phyloP scores from a whole-genome alignment of 2,329 filamentous ascomycete genomes.

The Monilinia fructigena region DNA sequence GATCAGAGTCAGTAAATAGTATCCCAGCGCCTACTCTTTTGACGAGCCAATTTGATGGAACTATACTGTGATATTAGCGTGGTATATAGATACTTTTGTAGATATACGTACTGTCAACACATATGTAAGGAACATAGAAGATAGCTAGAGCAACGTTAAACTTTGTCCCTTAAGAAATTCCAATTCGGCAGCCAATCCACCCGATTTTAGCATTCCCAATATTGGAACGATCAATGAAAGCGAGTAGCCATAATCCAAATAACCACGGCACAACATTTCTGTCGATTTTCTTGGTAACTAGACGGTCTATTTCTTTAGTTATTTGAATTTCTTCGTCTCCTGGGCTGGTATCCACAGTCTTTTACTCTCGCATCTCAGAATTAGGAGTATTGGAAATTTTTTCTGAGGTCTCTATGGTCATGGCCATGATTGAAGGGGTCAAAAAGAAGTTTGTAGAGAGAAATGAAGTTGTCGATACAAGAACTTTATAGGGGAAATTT shows the following conservation, averaged over 20 bases:
- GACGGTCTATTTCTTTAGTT: constrained; percentile 9
- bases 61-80: constrained; percentile 49
- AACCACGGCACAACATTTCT: constrained; percentile 19
- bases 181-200: constrained; percentile 61
- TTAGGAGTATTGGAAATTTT: background rate
- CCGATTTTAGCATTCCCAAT: constrained; percentile 57
- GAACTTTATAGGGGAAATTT: background rate
- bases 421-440: background rate
- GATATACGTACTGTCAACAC: constrained; percentile 47
- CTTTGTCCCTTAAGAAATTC: constrained; percentile 46
- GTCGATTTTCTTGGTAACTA: constrained; percentile 21
- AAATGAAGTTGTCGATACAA: background rate
- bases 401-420: background rate
- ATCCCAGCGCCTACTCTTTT: constrained; percentile 39
- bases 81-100: background rate
- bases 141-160: constrained; percentile 61
- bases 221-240: constrained; percentile 21
- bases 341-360: background rate
- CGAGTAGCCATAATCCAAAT: constrained; percentile 21
- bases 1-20: constrained; percentile 44
- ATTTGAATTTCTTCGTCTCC: constrained; percentile 4
- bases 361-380: background rate
- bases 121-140: constrained; percentile 62
- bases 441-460: too few relatives aligned
- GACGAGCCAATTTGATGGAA: constrained; percentile 45